These are phyloP conservation scores for Amylocystis lapponica DNA, from an alignment of 768 basidiomycete species.

Conservation along the genomic window DNA sequence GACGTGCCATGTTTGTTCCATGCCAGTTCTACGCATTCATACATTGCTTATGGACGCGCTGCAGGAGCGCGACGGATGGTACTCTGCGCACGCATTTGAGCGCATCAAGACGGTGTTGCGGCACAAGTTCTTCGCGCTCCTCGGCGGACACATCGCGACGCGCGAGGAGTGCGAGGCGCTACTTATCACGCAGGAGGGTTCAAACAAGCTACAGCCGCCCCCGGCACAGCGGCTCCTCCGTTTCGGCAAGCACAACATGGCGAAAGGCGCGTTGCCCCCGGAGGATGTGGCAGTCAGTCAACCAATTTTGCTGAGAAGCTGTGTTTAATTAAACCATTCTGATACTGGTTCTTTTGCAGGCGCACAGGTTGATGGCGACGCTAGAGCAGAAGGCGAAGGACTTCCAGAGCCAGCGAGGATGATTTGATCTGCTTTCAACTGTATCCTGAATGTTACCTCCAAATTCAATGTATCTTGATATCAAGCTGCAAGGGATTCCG, in stretches of 20 bases:
- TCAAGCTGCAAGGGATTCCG: too few relatives aligned
- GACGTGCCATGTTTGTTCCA: slow-evolving; percentile 62
- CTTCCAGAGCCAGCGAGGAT: slow-evolving; percentile 6
- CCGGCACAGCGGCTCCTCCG: slow-evolving; percentile 37
- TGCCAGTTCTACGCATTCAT: neutral
- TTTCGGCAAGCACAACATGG: slow-evolving; percentile 81
- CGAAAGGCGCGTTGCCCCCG: slow-evolving; percentile 74
- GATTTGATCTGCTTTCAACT: neutral
- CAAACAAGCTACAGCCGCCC: slow-evolving; percentile 13
- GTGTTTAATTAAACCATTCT: too few relatives aligned
- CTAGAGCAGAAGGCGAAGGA: slow-evolving; percentile 36
- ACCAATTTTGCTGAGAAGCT: too few relatives aligned
- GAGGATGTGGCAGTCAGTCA: slow-evolving; percentile 78
- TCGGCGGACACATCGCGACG: slow-evolving; percentile 66
- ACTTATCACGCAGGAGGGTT: slow-evolving; percentile 34
- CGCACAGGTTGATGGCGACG: slow-evolving; percentile 60
- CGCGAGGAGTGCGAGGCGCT: slow-evolving; percentile 70
- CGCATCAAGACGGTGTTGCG: slow-evolving; percentile 80
- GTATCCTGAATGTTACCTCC: neutral
- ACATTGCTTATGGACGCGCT: neutral
- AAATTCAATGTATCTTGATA: neutral
- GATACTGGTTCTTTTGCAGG: slow-evolving; percentile 43
- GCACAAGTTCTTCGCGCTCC: slow-evolving; percentile 77
- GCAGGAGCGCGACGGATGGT: slow-evolving; percentile 90
- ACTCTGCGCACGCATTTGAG: slow-evolving; percentile 66